These are phyloP conservation scores for Ilex aquifolium DNA, from an alignment of 257 asterid species.

Conservation along the genomic window DNA sequence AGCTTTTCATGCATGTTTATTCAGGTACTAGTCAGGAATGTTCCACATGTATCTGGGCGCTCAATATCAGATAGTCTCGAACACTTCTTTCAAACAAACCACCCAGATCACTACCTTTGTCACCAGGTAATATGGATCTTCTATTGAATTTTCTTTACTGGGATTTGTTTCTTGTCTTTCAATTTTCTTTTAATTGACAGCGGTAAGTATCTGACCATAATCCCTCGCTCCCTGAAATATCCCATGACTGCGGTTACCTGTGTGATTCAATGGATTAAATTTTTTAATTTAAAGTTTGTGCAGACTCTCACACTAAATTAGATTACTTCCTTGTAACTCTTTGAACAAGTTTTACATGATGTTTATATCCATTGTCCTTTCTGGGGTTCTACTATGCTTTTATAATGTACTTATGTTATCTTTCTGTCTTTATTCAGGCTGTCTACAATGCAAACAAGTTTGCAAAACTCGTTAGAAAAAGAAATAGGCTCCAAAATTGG, in stretches of 20 bases:
- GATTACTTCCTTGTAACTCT: neutral
- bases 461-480: slow-evolving; percentile 56
- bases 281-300: no score
- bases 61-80: slow-evolving; percentile 69
- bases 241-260: no score
- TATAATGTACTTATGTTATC: neutral
- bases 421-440: slow-evolving; percentile 37
- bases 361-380: neutral
- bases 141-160: neutral
- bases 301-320: neutral
- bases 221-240: no score
- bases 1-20: slow-evolving; percentile 10
- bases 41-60: slow-evolving; percentile 70
- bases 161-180: slow-evolving; percentile 2
- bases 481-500: slow-evolving; percentile 87
- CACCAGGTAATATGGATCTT: slow-evolving; percentile 66
- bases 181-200: slow-evolving; percentile 7
- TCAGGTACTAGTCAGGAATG: slow-evolving; percentile 91
- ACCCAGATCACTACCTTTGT: slow-evolving; percentile 82
- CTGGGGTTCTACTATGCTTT: neutral
- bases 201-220: no score
- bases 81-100: slow-evolving; percentile 68
- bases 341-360: neutral
- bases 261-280: no score
- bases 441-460: slow-evolving; percentile 88